phyloP scores from a whole-genome alignment of 2,329 filamentous ascomycete genomes.

The Colletotrichum tropicicola region DNA sequence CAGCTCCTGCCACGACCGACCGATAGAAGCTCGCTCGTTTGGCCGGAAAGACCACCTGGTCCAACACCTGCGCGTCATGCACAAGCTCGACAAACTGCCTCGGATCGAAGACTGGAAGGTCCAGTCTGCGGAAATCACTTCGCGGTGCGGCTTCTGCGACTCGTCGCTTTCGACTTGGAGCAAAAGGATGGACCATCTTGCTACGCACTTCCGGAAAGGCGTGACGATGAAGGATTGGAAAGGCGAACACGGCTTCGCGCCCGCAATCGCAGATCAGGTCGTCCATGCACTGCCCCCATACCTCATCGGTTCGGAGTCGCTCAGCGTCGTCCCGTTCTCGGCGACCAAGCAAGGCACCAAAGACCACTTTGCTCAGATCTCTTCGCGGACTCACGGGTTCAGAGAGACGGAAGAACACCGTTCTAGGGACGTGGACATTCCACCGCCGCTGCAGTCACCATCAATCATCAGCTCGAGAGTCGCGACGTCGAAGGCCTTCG shows the following conservation, averaged over 20 bases:
- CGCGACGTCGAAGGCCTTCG: conserved; percentile 8
- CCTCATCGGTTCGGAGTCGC: conserved; percentile 35
- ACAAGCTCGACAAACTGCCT: conserved; percentile 45
- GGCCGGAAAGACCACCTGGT: conserved; percentile 41
- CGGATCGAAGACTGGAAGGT: conserved; percentile 47
- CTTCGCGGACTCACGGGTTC: neutral
- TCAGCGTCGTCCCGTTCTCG: conserved; percentile 37
- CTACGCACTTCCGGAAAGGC: conserved; percentile 38
- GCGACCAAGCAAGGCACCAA: conserved; percentile 33
- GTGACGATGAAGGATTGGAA: conserved; percentile 40
- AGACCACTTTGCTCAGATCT: conserved; percentile 34
- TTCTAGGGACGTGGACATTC: neutral
- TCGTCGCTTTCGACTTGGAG: conserved; percentile 36
- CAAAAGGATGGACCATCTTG: conserved; percentile 38
- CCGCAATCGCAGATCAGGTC: conserved; percentile 33
- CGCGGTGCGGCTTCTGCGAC: conserved; percentile 42
- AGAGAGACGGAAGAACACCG: neutral
- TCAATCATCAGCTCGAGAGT: neutral
- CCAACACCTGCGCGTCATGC: conserved; percentile 40
- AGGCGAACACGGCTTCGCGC: conserved; percentile 37
- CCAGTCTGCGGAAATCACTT: conserved; percentile 33
- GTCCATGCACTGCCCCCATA: conserved; percentile 37
- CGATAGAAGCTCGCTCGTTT: conserved; percentile 33
- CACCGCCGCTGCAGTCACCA: neutral
- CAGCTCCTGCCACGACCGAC: conserved; percentile 25